phyloP scores from a whole-genome alignment of 768 basidiomycete species.

The Boletus sp. region DNA sequence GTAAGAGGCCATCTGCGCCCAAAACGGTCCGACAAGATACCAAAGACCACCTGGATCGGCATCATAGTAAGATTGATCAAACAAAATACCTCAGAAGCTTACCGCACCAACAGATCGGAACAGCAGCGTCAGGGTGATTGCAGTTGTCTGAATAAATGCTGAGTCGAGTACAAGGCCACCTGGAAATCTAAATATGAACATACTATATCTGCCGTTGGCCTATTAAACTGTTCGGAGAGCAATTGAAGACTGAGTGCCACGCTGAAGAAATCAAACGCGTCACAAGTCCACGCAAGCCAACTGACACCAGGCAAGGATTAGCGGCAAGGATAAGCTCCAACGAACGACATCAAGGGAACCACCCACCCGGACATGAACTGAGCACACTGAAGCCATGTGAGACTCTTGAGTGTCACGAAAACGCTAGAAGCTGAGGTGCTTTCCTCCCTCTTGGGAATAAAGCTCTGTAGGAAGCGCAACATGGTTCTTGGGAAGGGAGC shows the following conservation, averaged over 20 bases:
- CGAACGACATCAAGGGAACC: not conserved
- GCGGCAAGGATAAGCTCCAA: not conserved
- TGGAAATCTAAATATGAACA: slow-evolving; percentile 13
- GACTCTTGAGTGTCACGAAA: slow-evolving; percentile 39
- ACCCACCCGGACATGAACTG: slow-evolving; percentile 56
- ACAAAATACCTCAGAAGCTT: slow-evolving; percentile 14
- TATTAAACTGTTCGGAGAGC: slow-evolving; percentile 50
- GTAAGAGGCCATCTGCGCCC: slow-evolving; percentile 95
- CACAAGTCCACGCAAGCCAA: slow-evolving; percentile 87
- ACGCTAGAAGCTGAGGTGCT: slow-evolving; percentile 37
- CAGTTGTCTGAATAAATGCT: slow-evolving; percentile 50
- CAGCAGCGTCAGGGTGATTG: slow-evolving; percentile 89
- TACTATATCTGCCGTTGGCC: slow-evolving; percentile 43
- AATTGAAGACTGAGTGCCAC: slow-evolving; percentile 58
- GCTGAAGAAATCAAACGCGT: slow-evolving; percentile 86
- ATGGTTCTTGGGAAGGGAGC: slow-evolving; percentile 1
- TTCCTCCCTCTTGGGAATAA: slow-evolving; percentile 49
- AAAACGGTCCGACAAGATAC: slow-evolving; percentile 79
- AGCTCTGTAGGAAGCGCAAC: slow-evolving; percentile 42
- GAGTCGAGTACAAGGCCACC: not conserved
- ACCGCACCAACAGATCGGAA: slow-evolving; percentile 81
- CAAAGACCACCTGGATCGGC: slow-evolving; percentile 59
- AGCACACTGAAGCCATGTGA: slow-evolving; percentile 57
- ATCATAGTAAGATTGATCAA: not conserved
- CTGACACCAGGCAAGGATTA: slow-evolving; percentile 31